These are phyloP conservation scores for Microbotryum violaceum DNA, from an alignment of 1,284 basidiomycete species.

Conservation along the genomic window DNA sequence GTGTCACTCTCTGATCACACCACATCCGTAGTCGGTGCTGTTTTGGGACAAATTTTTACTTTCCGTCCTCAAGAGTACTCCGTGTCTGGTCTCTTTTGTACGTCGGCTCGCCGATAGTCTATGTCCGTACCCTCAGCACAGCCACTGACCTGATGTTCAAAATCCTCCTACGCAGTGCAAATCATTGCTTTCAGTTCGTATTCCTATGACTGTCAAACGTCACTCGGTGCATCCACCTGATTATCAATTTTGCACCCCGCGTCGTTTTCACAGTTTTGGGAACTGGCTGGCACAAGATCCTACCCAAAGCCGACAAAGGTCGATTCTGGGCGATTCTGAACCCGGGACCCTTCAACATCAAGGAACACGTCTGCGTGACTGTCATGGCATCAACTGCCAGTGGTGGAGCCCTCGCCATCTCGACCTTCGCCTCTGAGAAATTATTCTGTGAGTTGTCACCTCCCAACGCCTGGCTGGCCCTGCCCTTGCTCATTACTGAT, in stretches of 20 bases:
- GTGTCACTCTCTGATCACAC: too few relatives aligned
- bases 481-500: slow-evolving; percentile 35
- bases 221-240: too few relatives aligned
- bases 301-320: slow-evolving; percentile 1
- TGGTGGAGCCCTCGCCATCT: slow-evolving; percentile 55
- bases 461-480: slow-evolving; percentile 36
- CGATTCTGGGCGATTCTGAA: slow-evolving; percentile 35
- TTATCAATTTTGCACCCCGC: too few relatives aligned
- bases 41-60: slow-evolving; percentile 7
- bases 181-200: slow-evolving; percentile 1
- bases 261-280: not conserved
- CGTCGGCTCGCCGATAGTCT: too few relatives aligned
- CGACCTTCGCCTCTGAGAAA: slow-evolving; percentile 56
- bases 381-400: slow-evolving; percentile 61
- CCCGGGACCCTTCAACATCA: slow-evolving; percentile 32
- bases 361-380: slow-evolving; percentile 57
- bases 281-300: not conserved
- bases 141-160: not conserved
- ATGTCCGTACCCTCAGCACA: not conserved
- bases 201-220: too few relatives aligned
- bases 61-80: slow-evolving; percentile 4
- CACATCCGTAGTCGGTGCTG: not conserved
- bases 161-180: not conserved
- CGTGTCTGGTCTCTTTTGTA: slow-evolving; percentile 4
- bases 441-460: slow-evolving; percentile 39